Base-by-base conservation (phyloP, 495 filamentous ascomycete species). In the Daldinia loculata region DNA sequence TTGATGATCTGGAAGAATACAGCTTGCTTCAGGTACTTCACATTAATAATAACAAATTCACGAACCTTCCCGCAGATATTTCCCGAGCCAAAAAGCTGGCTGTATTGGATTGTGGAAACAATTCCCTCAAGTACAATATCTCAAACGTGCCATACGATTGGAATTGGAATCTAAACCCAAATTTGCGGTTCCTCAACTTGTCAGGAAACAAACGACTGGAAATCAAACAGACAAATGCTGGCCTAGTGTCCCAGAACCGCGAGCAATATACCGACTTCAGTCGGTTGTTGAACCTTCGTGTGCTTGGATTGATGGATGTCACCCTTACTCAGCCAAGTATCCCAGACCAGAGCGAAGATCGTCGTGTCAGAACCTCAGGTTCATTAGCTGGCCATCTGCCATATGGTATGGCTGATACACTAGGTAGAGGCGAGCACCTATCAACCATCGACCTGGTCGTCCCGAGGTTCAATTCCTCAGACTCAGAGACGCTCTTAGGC, bases 61-160 rank as follows among this genome's bases (percentile, higher is more conserved):
- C 97, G 71, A 94, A 95, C 27, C 85, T 99, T 1, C 96, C 95
- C 0, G 96, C 95, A 1, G 95, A 99, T 77, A 89, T 99, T 32
- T 95, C 93, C 57, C 94, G 97, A 78, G 93, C 97, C 17, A 90
- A 92, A 77, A 96, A 94, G 79, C 86, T 97, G 27, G 85, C 94
- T 8, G 90, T 97, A 24, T 83, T 99, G 41, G 95, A 99, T 80
- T 95, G 95, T 69, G 94, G 94, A 59, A 98, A 92, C 83, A 99
- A 99, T 74, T 86, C 85, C n/a, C 85, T 99, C 51, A 99, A 98
- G 78, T 99, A 99, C 84, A 99, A 99, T 76, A 94, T 99, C 36
- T 95, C 94, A 27, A 99, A 99, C 75, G 97, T 96, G 87, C 95
- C 96, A 0, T 99, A 99, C 75, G 95, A 99, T 77, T 99, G 95